A percentile compares a stretch with the other conserved stretches of the same genome.
phyloP scores from a whole-genome alignment of 331 rosid genomes.

The Phaseolus coccineus region DNA sequence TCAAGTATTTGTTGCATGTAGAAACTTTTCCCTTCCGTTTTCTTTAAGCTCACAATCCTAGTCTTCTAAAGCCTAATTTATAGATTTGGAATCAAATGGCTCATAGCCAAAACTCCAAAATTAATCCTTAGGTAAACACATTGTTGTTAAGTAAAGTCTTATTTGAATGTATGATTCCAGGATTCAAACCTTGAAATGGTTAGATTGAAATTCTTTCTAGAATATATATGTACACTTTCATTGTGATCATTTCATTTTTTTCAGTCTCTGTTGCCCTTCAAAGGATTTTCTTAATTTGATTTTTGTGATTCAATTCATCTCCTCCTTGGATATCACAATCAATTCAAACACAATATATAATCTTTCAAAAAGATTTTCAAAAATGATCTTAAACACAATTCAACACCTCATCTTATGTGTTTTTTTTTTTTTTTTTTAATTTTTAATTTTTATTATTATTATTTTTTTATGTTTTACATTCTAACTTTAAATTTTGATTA shows the following conservation, averaged over 20 bases:
- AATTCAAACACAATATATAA: too few relatives aligned
- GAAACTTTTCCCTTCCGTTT: neutral
- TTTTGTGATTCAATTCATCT: too few relatives aligned
- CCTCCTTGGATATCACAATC: too few relatives aligned
- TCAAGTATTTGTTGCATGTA: constrained; percentile 36
- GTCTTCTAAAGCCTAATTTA: neutral
- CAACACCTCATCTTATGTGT: too few relatives aligned
- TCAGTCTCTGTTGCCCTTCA: too few relatives aligned
- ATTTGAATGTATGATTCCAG: neutral
- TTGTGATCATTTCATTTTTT: neutral
- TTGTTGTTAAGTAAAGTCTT: neutral
- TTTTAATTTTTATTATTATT: too few relatives aligned
- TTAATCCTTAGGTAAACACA: neutral
- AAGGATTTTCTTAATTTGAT: too few relatives aligned
- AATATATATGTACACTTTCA: neutral
- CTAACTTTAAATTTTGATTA: too few relatives aligned
- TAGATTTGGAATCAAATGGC: neutral
- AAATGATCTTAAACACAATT: too few relatives aligned
- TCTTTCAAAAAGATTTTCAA: too few relatives aligned
- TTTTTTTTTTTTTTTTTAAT: too few relatives aligned
- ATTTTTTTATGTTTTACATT: too few relatives aligned
- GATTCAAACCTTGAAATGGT: neutral
- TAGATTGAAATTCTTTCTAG: neutral
- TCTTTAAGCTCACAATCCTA: neutral
- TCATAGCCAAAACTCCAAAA: neutral